Base-by-base conservation (phyloP, 352 stramenopile species). In the Globisporangium nunn region DNA sequence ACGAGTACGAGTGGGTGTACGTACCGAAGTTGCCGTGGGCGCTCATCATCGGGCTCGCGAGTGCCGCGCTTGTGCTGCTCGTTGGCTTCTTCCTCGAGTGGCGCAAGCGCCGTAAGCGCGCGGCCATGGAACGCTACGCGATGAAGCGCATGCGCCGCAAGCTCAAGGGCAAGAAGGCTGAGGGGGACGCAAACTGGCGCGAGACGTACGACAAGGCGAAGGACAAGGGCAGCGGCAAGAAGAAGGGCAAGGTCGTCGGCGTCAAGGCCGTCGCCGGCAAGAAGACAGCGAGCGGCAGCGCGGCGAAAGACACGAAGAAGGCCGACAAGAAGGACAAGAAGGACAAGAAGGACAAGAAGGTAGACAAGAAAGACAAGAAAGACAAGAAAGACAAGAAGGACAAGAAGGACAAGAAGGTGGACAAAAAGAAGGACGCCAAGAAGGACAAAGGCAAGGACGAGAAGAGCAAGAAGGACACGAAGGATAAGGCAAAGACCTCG, bases 101-200 rank as follows among this genome's bases (percentile, higher is more conserved):
- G 79, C 76, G 90, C 4, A 88, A 96, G 54, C 74, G 92, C 3
- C 88, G 94, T 51, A 95, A 92, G 66, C 92, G 87, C 49, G 75
- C 77, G 18, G 91, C 88, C 18, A 92, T 98, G 71, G 86, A 98
- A 61, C 82, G 87, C n/a, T 98, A 98, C 62, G 88, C 91, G 4
- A 95, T 98, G 73, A 96, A 98, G 65, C 85, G 93, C 51, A 95
- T 98, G 81, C 76, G 91, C 4, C 72, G 93, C 50, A 98, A 98
- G 61, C 88, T 98, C 62, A 97, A 97, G 63, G 84, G 78, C 60
- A 86, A 79, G 43, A 85, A 91, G 74, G 56, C 14, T 3, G 54
- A 75, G 3, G 70, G 68, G 1, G 83, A 91, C 30, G 75, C 69
- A 0, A 83, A 95, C 65, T 94, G 84, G 83, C 66, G 80, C 3